Evolutionary conservation across 495 filamentous ascomycete species (phyloP).

Genomic region (Xylaria grammica): DNA sequence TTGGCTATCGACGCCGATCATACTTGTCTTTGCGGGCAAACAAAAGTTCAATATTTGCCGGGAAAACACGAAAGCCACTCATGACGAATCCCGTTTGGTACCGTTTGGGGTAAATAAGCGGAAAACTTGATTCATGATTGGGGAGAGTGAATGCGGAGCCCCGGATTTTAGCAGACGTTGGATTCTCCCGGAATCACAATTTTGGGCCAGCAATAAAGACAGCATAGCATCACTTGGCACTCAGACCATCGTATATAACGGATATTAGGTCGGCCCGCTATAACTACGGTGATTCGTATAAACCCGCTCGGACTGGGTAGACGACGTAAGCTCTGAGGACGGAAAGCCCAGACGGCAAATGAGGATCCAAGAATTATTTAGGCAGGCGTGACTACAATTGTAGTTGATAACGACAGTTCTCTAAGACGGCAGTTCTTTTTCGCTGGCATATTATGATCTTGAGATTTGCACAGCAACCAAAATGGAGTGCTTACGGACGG

Average conservation of each 20-base stretch:
- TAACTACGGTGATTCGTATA: not conserved
- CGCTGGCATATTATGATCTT: no score
- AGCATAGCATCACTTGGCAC: constrained; percentile 13
- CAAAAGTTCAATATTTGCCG: constrained; percentile 11
- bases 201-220: constrained; percentile 11
- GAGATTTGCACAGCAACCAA: no score
- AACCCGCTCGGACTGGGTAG: not conserved
- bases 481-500: no score
- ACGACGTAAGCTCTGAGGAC: not conserved
- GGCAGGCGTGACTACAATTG: not conserved
- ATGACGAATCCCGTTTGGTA: constrained; percentile 11
- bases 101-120: constrained; percentile 19
- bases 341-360: constrained; percentile 5
- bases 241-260: constrained; percentile 1
- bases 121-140: not conserved
- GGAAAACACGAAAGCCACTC: constrained; percentile 2
- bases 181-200: constrained; percentile 22
- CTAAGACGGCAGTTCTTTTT: constrained; percentile 8
- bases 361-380: not conserved
- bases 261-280: constrained; percentile 17
- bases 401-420: not conserved
- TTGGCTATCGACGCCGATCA: constrained; percentile 14
- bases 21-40: constrained; percentile 7
- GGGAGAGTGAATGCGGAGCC: not conserved
- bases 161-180: not conserved